Evolutionary conservation across 164 flowering plant species (phyloP).

Genomic region (Magnolia sinica): DNA sequence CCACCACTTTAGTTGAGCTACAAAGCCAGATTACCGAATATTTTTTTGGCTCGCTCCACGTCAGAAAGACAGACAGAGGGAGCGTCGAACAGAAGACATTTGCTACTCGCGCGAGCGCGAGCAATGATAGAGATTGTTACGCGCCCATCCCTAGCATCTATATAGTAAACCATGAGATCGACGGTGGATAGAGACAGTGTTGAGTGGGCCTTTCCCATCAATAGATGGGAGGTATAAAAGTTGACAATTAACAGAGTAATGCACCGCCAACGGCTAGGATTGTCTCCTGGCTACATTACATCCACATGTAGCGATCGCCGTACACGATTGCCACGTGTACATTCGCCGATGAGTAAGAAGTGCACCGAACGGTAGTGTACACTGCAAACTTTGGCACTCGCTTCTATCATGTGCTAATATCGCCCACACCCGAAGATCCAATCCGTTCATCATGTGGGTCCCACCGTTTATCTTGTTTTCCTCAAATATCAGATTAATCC

Average conservation of each 20-base stretch:
- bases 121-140: not conserved
- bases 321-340: not conserved
- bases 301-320: not conserved
- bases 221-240: too few species aligned
- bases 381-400: not conserved
- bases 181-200: not conserved
- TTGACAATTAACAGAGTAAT: too few species aligned
- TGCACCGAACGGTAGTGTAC: too few species aligned
- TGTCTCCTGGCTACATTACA: not conserved
- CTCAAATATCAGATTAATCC: not conserved
- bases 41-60: not conserved
- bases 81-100: not conserved
- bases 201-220: too few species aligned
- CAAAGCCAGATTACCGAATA: not conserved
- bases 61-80: not conserved
- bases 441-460: not conserved
- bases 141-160: too few species aligned
- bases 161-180: not conserved
- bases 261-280: not conserved
- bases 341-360: not conserved
- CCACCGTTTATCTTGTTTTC: not conserved
- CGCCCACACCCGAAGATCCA: not conserved
- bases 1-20: too few species aligned
- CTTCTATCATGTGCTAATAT: not conserved
- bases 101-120: not conserved